Conservation (phyloP, 1,139 yeast species). For the Scheffersomyces quercinus region DNA sequence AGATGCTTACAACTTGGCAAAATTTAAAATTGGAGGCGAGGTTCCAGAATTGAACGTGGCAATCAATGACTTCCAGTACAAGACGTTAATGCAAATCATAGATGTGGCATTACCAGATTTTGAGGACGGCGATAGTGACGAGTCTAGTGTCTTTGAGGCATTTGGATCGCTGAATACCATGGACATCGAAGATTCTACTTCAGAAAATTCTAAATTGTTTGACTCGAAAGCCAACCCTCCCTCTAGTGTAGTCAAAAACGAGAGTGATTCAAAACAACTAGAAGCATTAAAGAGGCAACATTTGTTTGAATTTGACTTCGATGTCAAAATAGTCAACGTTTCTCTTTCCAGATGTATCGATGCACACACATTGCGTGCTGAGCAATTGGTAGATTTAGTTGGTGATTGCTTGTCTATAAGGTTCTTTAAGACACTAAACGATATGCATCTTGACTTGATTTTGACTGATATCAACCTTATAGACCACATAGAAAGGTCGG, state of each 20-base stretch:
- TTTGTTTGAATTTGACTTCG: conserved; percentile 67
- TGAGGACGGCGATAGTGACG: conserved; percentile 33
- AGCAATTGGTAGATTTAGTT: conserved; percentile 68
- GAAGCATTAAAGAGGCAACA: conserved; percentile 46
- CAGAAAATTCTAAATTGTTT: neutral
- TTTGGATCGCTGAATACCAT: conserved; percentile 21
- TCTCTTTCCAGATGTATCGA: conserved; percentile 70
- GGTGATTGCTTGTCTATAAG: conserved; percentile 65
- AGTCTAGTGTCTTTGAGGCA: conserved; percentile 36
- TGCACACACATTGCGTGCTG: conserved; percentile 60
- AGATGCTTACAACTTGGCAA: conserved; percentile 71
- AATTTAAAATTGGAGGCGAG: conserved; percentile 72
- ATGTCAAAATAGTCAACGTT: conserved; percentile 61
- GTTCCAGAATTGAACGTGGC: conserved; percentile 74
- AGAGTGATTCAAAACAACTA: neutral
- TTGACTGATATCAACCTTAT: conserved; percentile 68
- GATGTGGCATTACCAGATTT: conserved; percentile 70
- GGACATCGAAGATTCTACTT: conserved; percentile 21
- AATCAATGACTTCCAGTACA: conserved; percentile 87
- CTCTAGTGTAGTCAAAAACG: neutral
- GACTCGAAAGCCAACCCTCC: neutral
- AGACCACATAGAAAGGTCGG: conserved; percentile 70
- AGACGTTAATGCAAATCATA: conserved; percentile 76
- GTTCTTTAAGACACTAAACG: conserved; percentile 60
- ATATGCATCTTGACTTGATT: conserved; percentile 65